Evolutionary conservation across 108 stramenopile genomes (phyloP).

Genomic region (Stephanodiscus triporus): DNA sequence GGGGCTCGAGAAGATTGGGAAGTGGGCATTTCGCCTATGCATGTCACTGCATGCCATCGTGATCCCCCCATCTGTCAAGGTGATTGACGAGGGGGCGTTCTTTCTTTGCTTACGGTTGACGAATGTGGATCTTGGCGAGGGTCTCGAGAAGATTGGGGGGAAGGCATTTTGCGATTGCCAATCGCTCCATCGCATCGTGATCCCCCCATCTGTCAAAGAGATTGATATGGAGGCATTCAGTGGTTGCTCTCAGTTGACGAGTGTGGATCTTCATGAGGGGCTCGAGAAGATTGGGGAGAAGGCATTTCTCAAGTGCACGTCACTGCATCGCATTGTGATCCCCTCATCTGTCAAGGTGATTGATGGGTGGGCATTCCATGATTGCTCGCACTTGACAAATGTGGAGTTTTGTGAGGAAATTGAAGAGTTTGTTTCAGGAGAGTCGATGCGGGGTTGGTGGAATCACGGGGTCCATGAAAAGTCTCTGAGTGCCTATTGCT

Average conservation of each 20-base stretch:
- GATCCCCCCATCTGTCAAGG: slow-evolving; percentile 7
- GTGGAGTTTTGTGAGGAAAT: background rate
- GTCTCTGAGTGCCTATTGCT: background rate
- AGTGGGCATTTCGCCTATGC: slow-evolving; percentile 10
- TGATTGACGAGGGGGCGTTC: background rate
- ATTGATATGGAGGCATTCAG: too few species aligned
- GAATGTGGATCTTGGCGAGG: slow-evolving; percentile 4
- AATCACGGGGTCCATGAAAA: background rate
- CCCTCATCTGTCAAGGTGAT: too few species aligned
- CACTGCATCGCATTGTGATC: too few species aligned
- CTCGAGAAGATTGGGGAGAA: background rate
- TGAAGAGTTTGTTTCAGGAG: background rate
- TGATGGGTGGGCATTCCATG: too few species aligned
- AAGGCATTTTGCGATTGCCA: background rate
- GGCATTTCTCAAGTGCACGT: background rate
- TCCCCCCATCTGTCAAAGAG: too few species aligned
- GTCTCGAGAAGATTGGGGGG: slow-evolving; percentile 1
- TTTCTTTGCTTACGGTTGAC: background rate
- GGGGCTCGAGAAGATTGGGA: slow-evolving; percentile 13
- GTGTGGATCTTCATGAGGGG: background rate
- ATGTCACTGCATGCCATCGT: background rate
- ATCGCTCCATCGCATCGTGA: too few species aligned
- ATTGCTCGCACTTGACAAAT: background rate
- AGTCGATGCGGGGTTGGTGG: slow-evolving; percentile 4
- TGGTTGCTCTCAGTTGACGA: background rate